These are phyloP conservation scores for Saccharomyces hybrid DNA, from an alignment of 1,139 yeast species.

Conservation along the genomic window DNA sequence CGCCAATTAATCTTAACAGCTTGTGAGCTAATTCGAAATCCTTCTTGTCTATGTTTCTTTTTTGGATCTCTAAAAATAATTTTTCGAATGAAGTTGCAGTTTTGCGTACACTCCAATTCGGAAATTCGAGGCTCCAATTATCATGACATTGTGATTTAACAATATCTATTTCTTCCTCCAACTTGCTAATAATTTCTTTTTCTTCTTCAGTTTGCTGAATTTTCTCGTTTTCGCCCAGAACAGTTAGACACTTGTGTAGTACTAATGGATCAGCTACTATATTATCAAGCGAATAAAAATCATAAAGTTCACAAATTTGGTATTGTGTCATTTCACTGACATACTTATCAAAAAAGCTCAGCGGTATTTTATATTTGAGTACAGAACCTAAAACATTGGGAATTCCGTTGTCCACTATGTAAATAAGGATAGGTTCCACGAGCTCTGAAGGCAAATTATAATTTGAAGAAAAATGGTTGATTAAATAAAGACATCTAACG, in stretches of 20 bases:
- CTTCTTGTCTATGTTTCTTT: slow-evolving; percentile 8
- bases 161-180: slow-evolving; percentile 1
- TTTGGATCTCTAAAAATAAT: slow-evolving; percentile 10
- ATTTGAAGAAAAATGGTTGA: not conserved
- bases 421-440: not conserved
- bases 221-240: slow-evolving; percentile 9
- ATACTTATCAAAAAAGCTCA: slow-evolving; percentile 9
- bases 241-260: slow-evolving; percentile 9
- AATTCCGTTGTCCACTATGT: not conserved
- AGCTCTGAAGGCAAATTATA: not conserved
- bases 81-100: slow-evolving; percentile 8
- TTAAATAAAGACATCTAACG: slow-evolving; percentile 7
- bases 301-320: slow-evolving; percentile 11
- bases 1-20: slow-evolving; percentile 36
- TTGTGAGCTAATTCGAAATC: slow-evolving; percentile 13
- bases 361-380: slow-evolving; percentile 6
- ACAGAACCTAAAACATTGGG: not conserved
- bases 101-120: not conserved
- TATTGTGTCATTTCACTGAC: slow-evolving; percentile 10
- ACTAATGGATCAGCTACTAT: slow-evolving; percentile 7
- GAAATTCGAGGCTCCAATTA: not conserved
- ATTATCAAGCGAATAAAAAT: slow-evolving; percentile 9
- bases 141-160: not conserved
- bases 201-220: slow-evolving; percentile 14
- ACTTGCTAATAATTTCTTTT: not conserved